Evolutionary conservation across 768 basidiomycete genomes (phyloP), one percentile per base, ranked within the genome.

Genomic region (Lanmaoa pseudosensibilis): DNA sequence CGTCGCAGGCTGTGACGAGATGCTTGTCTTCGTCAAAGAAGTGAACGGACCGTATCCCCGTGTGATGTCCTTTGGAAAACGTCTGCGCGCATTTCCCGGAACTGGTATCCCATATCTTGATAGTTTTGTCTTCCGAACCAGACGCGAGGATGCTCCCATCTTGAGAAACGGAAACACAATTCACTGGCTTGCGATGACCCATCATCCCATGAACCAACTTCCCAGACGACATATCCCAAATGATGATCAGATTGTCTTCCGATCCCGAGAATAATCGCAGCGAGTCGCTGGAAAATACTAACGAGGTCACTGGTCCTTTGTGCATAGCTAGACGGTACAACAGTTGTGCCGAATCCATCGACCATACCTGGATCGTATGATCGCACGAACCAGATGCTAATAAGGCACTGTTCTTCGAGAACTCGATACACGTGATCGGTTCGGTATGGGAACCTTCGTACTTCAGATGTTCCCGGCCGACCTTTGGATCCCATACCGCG

Each of bases 201-300:
- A 47, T 63, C 55, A 70, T 49, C 16, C 56, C 57, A 4, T 52
- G 57, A n/a, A 62, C 41, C 15, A 58, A 3, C 45, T 56, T 60
- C 23, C 63, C 67, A 1, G 34, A 54, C 8, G 49, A 39, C 54
- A 55, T 43, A 36, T 70, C 60, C 70, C 71, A 70, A 19, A 65
- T 32, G 13, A 66, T 61, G 38, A 68, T 21, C 9, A 60, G 40
- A 5, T 65, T 59, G 34, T 72, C 67, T 37, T 60, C 57, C 1
- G 62, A 62, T 16, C 69, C 65, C 2, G 70, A 73, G 32, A 62
- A 56, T 15, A 72, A 37, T 6, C 39, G 15, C 2, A 27, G 39
- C 0, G 65, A 65, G 39, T 69, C 60, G 13, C 43, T 52, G 2
- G 67, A 66, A 50, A 70, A 72, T 1, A 34, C 60, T 38, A 72